Evolutionary conservation across 164 flowering plant genomes (phyloP), one percentile per base, ranked within the genome.

Genomic region (Tetrastigma voinierianum): DNA sequence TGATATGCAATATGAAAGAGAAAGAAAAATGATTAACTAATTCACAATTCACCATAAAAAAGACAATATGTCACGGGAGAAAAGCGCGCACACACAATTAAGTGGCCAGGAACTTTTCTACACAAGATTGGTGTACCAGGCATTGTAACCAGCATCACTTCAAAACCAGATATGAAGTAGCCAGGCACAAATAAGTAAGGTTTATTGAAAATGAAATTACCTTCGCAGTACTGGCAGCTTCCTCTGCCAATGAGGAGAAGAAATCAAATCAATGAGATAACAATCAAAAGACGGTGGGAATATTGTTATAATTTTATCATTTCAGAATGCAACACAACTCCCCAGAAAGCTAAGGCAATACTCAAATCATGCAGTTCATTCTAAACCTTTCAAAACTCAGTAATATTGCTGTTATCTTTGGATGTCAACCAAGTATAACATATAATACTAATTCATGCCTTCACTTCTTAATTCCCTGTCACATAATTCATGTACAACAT

Each of bases 161-260:
- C 7, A 32, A 32, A 32, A 32, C 40, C 40, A 32, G 3, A 32
- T 3, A 32, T 32, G 40, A 32, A 32, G 40, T 32, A 45, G 20
- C 18, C 19, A 61, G 10, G 47, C 62, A 59, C 57, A 2, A 44
- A 40, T n/a, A 62, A 51, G 48, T 46, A 53, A 51, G 4, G 32
- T 43, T 40, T 24, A 53, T 19, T 51, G 21, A 46, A 56, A 61
- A 58, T 57, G 19, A 60, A 44, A 2, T 74, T 72, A 93, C 99
- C 96, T 80, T 87, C 72, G 66, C 99, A 96, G 63, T 67, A 67
- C 64, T 80, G 83, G 80, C 99, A 96, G 70, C 85, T 82, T 66
- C 92, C 97, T 83, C 99, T 95, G 97, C 69, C 66, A 76, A 75
- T 32, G 14, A 60, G 70, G 60, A 59, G 47, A 54, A 57, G 47